Evolutionary conservation across 345 rosid species (phyloP).

Genomic region (Pistacia vera): DNA sequence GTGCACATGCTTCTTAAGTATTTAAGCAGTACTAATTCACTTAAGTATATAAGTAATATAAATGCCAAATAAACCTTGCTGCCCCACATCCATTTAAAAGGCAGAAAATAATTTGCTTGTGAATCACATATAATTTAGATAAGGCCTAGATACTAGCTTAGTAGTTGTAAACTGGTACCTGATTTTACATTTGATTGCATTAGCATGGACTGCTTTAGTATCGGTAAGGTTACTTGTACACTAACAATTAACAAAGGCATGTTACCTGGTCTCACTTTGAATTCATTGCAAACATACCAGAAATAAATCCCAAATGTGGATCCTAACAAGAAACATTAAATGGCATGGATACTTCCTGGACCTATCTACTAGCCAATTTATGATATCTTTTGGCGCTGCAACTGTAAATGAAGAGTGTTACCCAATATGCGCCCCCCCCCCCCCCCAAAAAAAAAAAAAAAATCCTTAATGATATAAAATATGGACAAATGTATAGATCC

Average conservation of each 20-base stretch:
- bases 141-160: not conserved
- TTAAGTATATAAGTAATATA: not conserved
- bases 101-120: not conserved
- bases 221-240: not conserved
- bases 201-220: not conserved
- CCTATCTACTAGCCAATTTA: not conserved
- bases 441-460: not conserved
- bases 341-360: not conserved
- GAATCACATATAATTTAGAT: not conserved
- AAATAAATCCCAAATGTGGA: not conserved
- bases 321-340: not conserved
- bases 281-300: not conserved
- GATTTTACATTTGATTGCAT: no score
- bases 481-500: not conserved
- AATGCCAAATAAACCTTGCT: not conserved
- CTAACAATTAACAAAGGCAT: not conserved
- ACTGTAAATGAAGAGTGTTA: no score
- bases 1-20: not conserved
- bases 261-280: not conserved
- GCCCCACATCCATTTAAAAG: not conserved
- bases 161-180: not conserved
- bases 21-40: not conserved
- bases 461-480: not conserved
- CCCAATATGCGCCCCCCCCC: not conserved
- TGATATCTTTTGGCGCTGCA: not conserved